Evolutionary conservation across 257 asterid genomes (phyloP).

Genomic region (Primulina tabacum): DNA sequence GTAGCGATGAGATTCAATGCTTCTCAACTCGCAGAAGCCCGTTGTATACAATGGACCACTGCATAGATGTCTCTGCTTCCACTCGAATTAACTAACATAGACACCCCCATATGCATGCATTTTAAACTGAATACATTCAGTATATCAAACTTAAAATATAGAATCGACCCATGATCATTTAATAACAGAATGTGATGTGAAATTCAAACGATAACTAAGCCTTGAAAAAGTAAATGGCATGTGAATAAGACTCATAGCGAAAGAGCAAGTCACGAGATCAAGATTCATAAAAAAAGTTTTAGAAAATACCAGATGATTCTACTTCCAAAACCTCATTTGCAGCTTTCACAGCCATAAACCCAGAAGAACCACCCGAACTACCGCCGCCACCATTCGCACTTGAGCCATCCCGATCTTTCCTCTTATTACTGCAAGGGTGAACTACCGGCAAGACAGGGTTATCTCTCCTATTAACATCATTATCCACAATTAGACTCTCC

Average conservation of each 20-base stretch:
- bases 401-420: slow-evolving; percentile 46
- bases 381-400: slow-evolving; percentile 25
- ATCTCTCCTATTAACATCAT: slow-evolving; percentile 18
- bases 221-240: neutral
- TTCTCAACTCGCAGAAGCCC: neutral
- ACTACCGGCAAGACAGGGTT: slow-evolving; percentile 24
- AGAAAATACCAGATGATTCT: slow-evolving; percentile 41
- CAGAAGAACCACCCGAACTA: slow-evolving; percentile 28
- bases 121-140: neutral
- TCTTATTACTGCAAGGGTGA: slow-evolving; percentile 52
- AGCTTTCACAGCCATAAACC: slow-evolving; percentile 32
- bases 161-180: neutral
- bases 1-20: neutral
- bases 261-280: neutral
- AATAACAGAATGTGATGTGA: no score
- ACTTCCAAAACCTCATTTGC: slow-evolving; percentile 33
- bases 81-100: neutral
- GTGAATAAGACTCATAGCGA: neutral
- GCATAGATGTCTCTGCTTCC: neutral
- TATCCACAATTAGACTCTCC: slow-evolving; percentile 12
- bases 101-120: neutral
- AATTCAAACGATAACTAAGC: no score
- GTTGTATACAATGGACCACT: neutral
- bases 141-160: neutral
- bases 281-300: neutral